A percentile compares a stretch with the other conserved stretches of the same genome.
Conservation (phyloP, 345 rosid species). For the Streptanthus diversifolius region DNA sequence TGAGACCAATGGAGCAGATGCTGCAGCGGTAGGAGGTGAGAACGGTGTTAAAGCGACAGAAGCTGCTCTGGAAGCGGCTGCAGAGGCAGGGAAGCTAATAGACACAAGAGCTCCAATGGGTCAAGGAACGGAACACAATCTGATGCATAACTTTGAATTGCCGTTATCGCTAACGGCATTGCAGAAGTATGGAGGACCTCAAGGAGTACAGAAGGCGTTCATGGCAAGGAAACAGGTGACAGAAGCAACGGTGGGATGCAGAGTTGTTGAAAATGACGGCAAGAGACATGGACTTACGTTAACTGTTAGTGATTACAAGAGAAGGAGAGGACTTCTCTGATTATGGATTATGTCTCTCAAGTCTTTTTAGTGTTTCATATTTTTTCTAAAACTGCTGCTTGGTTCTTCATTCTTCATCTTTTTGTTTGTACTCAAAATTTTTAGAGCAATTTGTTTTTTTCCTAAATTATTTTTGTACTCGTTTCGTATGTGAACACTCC, state of each 20-base stretch:
- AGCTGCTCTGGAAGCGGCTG: constrained; percentile 93
- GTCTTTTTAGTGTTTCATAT: constrained; percentile 5
- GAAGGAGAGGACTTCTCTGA: constrained; percentile 96
- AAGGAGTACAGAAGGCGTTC: constrained; percentile 82
- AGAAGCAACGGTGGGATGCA: constrained; percentile 83
- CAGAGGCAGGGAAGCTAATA: constrained; percentile 89
- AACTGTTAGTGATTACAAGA: constrained; percentile 96
- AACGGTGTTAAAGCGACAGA: constrained; percentile 41
- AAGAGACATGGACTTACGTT: constrained; percentile 81
- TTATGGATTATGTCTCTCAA: not conserved
- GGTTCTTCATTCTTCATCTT: not conserved
- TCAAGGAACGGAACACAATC: constrained; percentile 70
- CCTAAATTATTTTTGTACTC: constrained; percentile 6
- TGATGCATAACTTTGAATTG: constrained; percentile 76
- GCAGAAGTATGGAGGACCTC: constrained; percentile 72
- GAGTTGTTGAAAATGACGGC: constrained; percentile 79
- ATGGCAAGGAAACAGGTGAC: constrained; percentile 88
- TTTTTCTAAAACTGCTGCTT: not conserved
- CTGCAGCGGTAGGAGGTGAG: constrained; percentile 17
- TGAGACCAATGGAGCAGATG: constrained; percentile 29
- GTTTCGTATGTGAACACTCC: not conserved
- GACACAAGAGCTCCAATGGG: constrained; percentile 92
- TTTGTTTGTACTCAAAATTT: constrained; percentile 7
- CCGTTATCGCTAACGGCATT: constrained; percentile 62
- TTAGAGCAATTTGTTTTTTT: constrained; percentile 12